These are phyloP conservation scores for Yamadazyma jaroonii DNA, from an alignment of 1,139 yeast species.

Conservation along the genomic window DNA sequence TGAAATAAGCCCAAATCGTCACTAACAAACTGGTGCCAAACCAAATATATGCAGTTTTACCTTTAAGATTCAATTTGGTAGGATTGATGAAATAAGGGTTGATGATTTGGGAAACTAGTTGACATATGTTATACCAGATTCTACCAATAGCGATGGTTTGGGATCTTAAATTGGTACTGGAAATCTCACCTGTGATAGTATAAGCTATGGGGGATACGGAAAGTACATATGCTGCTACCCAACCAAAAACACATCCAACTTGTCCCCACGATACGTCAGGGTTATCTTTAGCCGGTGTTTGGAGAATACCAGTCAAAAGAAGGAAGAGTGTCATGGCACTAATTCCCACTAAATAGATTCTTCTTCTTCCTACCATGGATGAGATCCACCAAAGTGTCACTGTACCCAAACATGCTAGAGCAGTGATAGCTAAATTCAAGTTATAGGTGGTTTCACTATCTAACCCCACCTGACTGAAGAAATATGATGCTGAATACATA, in stretches of 20 bases:
- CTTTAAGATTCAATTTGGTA: slow-evolving; percentile 53
- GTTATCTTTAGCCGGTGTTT: slow-evolving; percentile 9
- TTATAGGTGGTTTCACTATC: slow-evolving; percentile 22
- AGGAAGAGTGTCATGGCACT: slow-evolving; percentile 24
- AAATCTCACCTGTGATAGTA: slow-evolving; percentile 53
- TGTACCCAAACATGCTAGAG: slow-evolving; percentile 20
- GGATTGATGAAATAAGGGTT: slow-evolving; percentile 60
- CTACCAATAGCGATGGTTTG: slow-evolving; percentile 57
- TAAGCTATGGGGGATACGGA: slow-evolving; percentile 59
- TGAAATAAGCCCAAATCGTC: slow-evolving; percentile 46
- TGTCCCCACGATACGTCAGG: slow-evolving; percentile 17
- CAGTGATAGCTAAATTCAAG: slow-evolving; percentile 24
- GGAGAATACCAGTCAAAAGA: slow-evolving; percentile 13
- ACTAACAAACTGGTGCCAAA: slow-evolving; percentile 43
- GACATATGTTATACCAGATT: slow-evolving; percentile 41
- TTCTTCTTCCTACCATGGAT: slow-evolving; percentile 18
- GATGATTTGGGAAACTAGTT: slow-evolving; percentile 40
- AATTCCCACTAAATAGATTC: slow-evolving; percentile 17
- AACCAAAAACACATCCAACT: slow-evolving; percentile 20
- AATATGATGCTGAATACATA: slow-evolving; percentile 27
- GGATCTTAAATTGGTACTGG: slow-evolving; percentile 51
- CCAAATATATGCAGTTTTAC: slow-evolving; percentile 56
- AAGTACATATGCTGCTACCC: slow-evolving; percentile 47
- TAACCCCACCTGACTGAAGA: slow-evolving; percentile 34
- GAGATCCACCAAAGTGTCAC: slow-evolving; percentile 19